Percentiles rank a stretch among this genome's conserved stretches.
Evolutionary conservation across 768 basidiomycete species (phyloP).

Genomic region (Tylopilus subfusipes): DNA sequence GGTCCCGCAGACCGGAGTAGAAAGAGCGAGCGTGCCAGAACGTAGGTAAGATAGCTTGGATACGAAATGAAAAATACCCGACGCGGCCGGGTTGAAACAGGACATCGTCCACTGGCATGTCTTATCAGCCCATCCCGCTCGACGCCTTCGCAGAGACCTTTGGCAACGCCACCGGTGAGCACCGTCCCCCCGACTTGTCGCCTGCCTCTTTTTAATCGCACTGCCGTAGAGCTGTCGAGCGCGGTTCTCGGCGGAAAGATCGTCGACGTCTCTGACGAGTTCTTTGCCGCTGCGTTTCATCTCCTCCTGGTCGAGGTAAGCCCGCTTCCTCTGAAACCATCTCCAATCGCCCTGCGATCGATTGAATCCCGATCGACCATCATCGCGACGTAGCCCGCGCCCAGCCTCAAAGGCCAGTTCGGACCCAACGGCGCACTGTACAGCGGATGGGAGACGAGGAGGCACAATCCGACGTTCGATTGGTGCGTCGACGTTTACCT

Average conservation of each 20-base stretch:
- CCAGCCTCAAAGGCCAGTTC: constrained; percentile 91
- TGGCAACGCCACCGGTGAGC: constrained; percentile 48
- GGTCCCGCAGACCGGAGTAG: not conserved
- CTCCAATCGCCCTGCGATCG: not conserved
- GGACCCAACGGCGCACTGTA: constrained; percentile 93
- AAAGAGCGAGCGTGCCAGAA: not conserved
- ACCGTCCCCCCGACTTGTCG: not conserved
- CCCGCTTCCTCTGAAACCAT: not conserved
- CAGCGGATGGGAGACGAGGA: constrained; percentile 90
- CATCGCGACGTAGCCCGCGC: constrained; percentile 59
- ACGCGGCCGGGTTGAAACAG: not conserved
- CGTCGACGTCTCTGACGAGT: constrained; percentile 84
- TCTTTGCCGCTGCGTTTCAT: constrained; percentile 86
- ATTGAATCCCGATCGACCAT: not conserved
- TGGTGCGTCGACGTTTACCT: constrained; percentile 52
- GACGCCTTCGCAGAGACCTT: constrained; percentile 48
- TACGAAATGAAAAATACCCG: no score
- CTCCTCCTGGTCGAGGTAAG: constrained; percentile 78
- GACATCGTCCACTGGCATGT: constrained; percentile 38
- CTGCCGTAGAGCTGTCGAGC: constrained; percentile 75
- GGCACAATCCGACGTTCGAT: constrained; percentile 87
- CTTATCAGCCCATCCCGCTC: constrained; percentile 41
- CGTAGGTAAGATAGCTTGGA: not conserved
- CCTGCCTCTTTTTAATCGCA: not conserved
- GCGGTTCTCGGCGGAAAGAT: constrained; percentile 77